phyloP scores from a whole-genome alignment of 495 filamentous ascomycete genomes.

The Penicillium lagena region DNA sequence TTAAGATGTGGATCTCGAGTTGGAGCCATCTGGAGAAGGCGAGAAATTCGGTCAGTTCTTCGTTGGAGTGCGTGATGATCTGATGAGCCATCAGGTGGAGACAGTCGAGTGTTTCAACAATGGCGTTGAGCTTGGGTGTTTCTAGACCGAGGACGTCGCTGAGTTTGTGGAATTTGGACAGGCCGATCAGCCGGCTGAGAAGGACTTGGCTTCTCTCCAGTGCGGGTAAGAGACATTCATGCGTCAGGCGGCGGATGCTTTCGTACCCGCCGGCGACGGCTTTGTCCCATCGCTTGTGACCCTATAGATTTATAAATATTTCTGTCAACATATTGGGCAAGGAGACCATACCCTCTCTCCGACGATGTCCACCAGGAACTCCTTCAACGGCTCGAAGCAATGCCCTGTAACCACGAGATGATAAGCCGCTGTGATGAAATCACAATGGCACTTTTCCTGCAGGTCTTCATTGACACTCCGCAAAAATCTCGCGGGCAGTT shows the following conservation, averaged over 20 bases:
- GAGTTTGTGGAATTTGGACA: constrained; percentile 73
- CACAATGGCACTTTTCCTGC: constrained; percentile 50
- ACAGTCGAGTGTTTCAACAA: constrained; percentile 67
- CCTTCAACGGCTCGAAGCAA: constrained; percentile 66
- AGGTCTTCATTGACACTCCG: constrained; percentile 63
- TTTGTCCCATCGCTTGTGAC: constrained; percentile 94
- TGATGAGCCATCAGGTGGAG: constrained; percentile 67
- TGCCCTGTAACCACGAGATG: constrained; percentile 83
- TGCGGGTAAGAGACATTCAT: constrained; percentile 83
- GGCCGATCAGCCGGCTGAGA: constrained; percentile 74
- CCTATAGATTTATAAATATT: constrained; percentile 38
- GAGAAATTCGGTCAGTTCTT: constrained; percentile 71
- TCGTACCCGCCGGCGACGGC: constrained; percentile 70
- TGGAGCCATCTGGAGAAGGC: constrained; percentile 82
- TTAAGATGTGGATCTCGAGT: constrained; percentile 66
- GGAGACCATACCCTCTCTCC: constrained; percentile 62
- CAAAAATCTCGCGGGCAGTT: constrained; percentile 72
- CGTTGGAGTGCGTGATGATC: constrained; percentile 62
- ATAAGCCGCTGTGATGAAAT: constrained; percentile 71
- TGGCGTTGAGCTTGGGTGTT: constrained; percentile 47
- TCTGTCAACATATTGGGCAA: too few species aligned
- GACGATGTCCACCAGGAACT: constrained; percentile 86
- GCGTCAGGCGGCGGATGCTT: constrained; percentile 67
- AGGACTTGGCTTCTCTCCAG: constrained; percentile 79
- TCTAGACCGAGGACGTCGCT: constrained; percentile 61